Base-by-base conservation (phyloP, 129 eudicot genomes). In the Pulicaria dysenterica region DNA sequence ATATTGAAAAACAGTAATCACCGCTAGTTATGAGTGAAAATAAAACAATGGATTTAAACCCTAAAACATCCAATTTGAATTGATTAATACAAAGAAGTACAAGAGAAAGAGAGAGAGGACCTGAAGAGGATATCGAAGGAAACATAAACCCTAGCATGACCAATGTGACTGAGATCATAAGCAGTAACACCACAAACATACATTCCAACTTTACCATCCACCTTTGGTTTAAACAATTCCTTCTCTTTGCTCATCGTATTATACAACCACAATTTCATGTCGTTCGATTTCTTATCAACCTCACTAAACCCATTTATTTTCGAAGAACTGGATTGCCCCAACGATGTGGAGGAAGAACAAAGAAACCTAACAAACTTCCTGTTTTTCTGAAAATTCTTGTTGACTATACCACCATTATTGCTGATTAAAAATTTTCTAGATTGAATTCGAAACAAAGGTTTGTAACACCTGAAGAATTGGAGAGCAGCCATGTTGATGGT, bases 111-210 rank as follows among this genome's bases (percentile, higher is more conserved):
- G 64, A 58, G 56, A 36, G 46, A 36, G 55, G 79, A 84, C 97
- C 97, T 91, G 84, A 79, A 85, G 9, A 91, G 97, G 36, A 91
- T 86, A 76, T 91, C 97, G 57, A 91, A 84, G 12, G 89, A 82
- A 65, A 91, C 95, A 34, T 91, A 91, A 75, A 87, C 97, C 37
- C 97, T 83, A 39, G 97, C 97, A 80, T 91, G 97, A 10, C 97
- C 97, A 66, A 91, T 91, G 73, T 91, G 97, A 51, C 97, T 91
- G 70, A 91, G 87, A 88, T 91, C 97, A 73, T 91, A 91, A 6
- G 97, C 89, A 43, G 97, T 91, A 8, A 91, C 95, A 58, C 97
- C 97, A 43, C 97, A 88, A 0, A 91, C 97, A 73, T 91, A 91
- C 97, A 91, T 91, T 53, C 97, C 97, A 1, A 91, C 97, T 80